Percentiles rank a stretch among this genome's conserved stretches.
These are phyloP conservation scores for Cladosporium sp. DNA, from an alignment of 2,329 filamentous ascomycete species.

Conservation along the genomic window DNA sequence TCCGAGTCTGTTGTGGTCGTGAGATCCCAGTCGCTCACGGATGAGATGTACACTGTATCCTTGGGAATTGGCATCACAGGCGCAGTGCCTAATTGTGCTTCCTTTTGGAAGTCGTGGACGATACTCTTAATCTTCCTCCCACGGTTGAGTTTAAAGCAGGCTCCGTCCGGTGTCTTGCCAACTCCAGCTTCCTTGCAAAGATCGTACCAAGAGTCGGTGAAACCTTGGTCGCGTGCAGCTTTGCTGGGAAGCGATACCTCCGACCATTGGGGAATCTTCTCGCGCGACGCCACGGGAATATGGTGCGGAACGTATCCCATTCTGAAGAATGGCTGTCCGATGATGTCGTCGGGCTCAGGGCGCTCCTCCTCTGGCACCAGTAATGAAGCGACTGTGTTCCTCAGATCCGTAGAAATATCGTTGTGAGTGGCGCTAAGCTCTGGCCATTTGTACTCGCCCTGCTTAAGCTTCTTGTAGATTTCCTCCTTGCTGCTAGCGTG, in stretches of 20 bases:
- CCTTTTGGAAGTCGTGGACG: conserved; percentile 47
- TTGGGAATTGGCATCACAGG: conserved; percentile 47
- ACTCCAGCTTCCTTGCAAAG: conserved; percentile 50
- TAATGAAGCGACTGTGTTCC: conserved; percentile 72
- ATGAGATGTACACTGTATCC: conserved; percentile 44
- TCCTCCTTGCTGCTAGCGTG: conserved; percentile 86
- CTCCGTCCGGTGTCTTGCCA: conserved; percentile 44
- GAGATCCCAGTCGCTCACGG: conserved; percentile 31
- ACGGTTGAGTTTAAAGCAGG: conserved; percentile 44
- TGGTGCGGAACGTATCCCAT: conserved; percentile 66
- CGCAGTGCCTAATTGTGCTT: conserved; percentile 44
- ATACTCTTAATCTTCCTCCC: conserved; percentile 47
- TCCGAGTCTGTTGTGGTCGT: conserved; percentile 33
- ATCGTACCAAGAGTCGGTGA: conserved; percentile 48
- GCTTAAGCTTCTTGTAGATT: conserved; percentile 67
- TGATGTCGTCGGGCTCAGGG: conserved; percentile 72
- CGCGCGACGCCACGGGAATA: conserved; percentile 43
- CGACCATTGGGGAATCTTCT: conserved; percentile 44
- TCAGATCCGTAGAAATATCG: conserved; percentile 69
- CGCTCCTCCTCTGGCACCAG: conserved; percentile 71
- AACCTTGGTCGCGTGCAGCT: conserved; percentile 42
- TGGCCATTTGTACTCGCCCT: conserved; percentile 78
- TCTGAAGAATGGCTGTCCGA: conserved; percentile 75
- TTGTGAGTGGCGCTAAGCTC: conserved; percentile 61
- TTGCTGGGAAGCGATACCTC: conserved; percentile 41